Conservation (phyloP, 495 filamentous ascomycete species). For the Pseudotulostoma volvatum region DNA sequence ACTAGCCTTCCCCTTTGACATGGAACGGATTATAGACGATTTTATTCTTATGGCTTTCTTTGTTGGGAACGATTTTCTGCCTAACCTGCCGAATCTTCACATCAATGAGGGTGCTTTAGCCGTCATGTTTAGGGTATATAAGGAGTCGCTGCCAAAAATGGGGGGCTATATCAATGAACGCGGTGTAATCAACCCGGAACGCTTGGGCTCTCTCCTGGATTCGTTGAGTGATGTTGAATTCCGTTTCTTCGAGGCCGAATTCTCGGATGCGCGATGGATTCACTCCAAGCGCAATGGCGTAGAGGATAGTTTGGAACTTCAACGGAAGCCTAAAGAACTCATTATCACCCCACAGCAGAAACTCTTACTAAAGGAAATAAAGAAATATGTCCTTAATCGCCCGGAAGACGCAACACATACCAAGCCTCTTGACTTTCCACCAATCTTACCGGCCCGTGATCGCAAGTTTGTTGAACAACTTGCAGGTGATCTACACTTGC, state of each 20-base stretch:
- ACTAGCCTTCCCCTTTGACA: conserved; percentile 68
- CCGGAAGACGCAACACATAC: conserved; percentile 24
- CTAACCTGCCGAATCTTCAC: conserved; percentile 87
- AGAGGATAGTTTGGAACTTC: conserved; percentile 36
- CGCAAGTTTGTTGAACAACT: conserved; percentile 84
- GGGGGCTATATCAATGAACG: conserved; percentile 94
- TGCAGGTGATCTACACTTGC: conserved; percentile 61
- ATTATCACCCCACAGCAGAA: conserved; percentile 70
- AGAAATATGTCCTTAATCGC: conserved; percentile 58
- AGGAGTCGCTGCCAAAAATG: conserved; percentile 68
- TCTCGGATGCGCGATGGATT: conserved; percentile 79
- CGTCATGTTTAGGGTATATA: conserved; percentile 96
- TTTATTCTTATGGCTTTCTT: conserved; percentile 99
- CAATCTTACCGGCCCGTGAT: conserved; percentile 64
- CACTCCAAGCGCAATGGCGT: conserved; percentile 47
- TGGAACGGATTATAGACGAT: conserved; percentile 96
- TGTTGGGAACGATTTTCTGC: conserved; percentile 97
- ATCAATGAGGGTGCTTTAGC: conserved; percentile 96
- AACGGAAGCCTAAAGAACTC: conserved; percentile 42
- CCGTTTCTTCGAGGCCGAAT: conserved; percentile 79
- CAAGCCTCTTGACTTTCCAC: conserved; percentile 51
- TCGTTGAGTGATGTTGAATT: conserved; percentile 75
- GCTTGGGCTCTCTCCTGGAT: conserved; percentile 63
- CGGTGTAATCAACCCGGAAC: conserved; percentile 72
- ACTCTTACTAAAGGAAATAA: conserved; percentile 63